Base-by-base conservation (phyloP, 139 green algal genomes). In the Nannochloris sp. region DNA sequence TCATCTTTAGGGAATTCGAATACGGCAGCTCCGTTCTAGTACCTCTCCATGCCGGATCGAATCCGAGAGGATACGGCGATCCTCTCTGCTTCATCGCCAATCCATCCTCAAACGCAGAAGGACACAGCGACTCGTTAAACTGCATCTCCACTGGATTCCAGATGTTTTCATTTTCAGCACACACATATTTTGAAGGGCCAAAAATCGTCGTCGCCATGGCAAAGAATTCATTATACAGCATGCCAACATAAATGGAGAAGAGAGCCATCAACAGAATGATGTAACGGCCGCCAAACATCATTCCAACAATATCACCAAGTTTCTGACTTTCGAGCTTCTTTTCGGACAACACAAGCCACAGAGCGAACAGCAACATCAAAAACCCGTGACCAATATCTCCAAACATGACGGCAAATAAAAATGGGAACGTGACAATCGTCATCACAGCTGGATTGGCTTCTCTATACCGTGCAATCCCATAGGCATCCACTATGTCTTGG, bases 341-440 rank as follows among this genome's bases (percentile, higher is more conserved):
- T 77, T 98, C 92, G 18, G 86, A 86, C 18, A 77, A 9, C 5
- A 98, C 66, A 72, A 98, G 60, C 53, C 70, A 89, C 10, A 82
- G 24, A 4, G 82, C 85, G 44, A 87, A 86, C 18, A 84, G 4
- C 8, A 95, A 75, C 84, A 98, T 92, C 5, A 96, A 65, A 24
- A 93, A 51, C 37, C 85, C 93, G 64, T 98, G 93, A 3, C 91
- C 93, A 48, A 97, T 73, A 71, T 98, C 93, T 9, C 93, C 93
- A 79, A 99, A 99, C 93, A 99, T 99, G 75, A 99, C 84, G 18
- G 93, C 89, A 66, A 99, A 99, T 14, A 99, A 79, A 81, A 99
- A 99, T 29, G 93, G 93, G 74, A 99, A 99, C 57, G 93, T 98
- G 46, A 96, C 78, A 57, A 98, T 94, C 62, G 93, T 95, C 78